These are phyloP conservation scores for Lodderomyces pseudojiufengensis DNA, from an alignment of 1,139 yeast genomes.

Conservation along the genomic window DNA sequence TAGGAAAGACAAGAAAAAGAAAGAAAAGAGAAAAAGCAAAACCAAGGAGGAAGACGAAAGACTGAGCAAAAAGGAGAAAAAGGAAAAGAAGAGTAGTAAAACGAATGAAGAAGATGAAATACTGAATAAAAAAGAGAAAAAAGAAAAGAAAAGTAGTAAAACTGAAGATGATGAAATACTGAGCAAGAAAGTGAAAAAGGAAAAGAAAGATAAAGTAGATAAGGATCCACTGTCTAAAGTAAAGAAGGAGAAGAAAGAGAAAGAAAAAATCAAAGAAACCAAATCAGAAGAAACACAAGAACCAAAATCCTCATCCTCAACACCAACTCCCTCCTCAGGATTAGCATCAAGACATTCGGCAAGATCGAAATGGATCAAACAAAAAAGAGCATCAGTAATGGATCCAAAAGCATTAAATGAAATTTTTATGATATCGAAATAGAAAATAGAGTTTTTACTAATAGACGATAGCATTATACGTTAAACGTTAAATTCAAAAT, in stretches of 20 bases:
- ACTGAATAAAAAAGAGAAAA: conserved; percentile 17
- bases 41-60: conserved; percentile 24
- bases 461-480: no score
- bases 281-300: background rate
- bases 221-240: conserved; percentile 9
- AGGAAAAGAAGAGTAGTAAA: conserved; percentile 20
- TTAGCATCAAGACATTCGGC: conserved; percentile 69
- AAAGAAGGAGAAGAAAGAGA: conserved; percentile 4
- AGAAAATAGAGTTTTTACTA: no score
- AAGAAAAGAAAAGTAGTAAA: conserved; percentile 20
- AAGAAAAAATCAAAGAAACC: background rate
- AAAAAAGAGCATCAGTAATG: conserved; percentile 86
- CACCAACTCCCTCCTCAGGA: conserved; percentile 18
- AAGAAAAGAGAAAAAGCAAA: conserved; percentile 18
- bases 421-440: conserved; percentile 77
- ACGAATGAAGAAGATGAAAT: conserved; percentile 14
- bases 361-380: conserved; percentile 81
- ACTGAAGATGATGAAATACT: conserved; percentile 13
- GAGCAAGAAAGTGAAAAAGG: conserved; percentile 13
- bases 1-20: conserved; percentile 23
- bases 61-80: conserved; percentile 20
- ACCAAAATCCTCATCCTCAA: conserved; percentile 30
- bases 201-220: conserved; percentile 21
- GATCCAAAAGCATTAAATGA: conserved; percentile 87
- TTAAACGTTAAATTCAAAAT: no score